Conservation (phyloP, 139 green algal genomes). For the Chlamydomonas sp. region DNA sequence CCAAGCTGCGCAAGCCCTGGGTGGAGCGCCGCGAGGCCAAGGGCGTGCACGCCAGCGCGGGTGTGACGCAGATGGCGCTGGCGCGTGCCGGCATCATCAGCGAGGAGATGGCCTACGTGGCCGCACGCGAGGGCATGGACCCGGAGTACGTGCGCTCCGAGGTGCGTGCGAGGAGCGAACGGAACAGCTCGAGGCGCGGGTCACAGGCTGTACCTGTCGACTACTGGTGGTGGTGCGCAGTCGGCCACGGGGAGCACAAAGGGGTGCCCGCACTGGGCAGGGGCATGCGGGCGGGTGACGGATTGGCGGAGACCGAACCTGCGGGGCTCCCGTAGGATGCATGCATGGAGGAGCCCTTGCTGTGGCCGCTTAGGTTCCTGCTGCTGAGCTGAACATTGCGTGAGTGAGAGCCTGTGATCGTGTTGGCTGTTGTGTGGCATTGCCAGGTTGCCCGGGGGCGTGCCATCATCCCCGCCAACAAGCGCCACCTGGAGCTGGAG, state of each 20-base stretch:
- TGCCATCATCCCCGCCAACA: slow-evolving; percentile 98
- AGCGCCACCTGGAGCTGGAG: slow-evolving; percentile 94
- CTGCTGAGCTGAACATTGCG: too few relatives aligned
- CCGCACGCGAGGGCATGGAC: slow-evolving; percentile 88
- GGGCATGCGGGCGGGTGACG: too few relatives aligned
- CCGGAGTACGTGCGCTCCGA: slow-evolving; percentile 93
- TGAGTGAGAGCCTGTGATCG: too few relatives aligned
- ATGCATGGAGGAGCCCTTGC: too few relatives aligned
- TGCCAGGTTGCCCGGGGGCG: slow-evolving; percentile 88
- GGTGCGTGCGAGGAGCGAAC: slow-evolving; percentile 44
- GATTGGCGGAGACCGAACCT: too few relatives aligned
- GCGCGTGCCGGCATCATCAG: slow-evolving; percentile 76
- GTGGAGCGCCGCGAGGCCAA: slow-evolving; percentile 71
- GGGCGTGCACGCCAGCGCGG: slow-evolving; percentile 53
- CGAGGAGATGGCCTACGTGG: slow-evolving; percentile 95
- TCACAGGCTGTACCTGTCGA: too few relatives aligned
- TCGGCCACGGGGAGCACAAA: background rate
- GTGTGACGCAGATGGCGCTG: slow-evolving; percentile 48
- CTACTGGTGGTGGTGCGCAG: too few relatives aligned
- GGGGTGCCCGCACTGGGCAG: background rate
- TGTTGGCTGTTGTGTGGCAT: too few relatives aligned
- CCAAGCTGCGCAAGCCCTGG: slow-evolving; percentile 83
- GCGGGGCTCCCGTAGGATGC: too few relatives aligned
- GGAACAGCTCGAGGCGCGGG: background rate
- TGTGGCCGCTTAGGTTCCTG: too few relatives aligned